phyloP scores from a whole-genome alignment of 345 rosid genomes.

The Rhizophora apiculata region DNA sequence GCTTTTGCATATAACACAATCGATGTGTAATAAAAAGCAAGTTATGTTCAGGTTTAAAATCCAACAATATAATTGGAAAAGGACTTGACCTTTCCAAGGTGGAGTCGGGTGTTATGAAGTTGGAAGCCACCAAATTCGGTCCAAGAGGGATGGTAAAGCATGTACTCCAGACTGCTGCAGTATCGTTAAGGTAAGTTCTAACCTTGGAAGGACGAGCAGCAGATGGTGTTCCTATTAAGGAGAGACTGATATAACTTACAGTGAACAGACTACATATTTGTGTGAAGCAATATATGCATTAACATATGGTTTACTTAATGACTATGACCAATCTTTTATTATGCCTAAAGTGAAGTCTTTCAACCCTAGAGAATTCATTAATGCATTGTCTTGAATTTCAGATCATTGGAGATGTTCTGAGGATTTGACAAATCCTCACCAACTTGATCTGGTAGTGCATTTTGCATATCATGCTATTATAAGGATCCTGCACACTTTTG shows the following conservation, averaged over 20 bases:
- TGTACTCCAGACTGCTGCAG: slow-evolving; percentile 94
- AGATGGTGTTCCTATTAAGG: slow-evolving; percentile 31
- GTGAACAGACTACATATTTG: not conserved
- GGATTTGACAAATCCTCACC: slow-evolving; percentile 94
- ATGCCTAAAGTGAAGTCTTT: not conserved
- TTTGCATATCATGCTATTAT: not conserved
- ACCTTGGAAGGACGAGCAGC: slow-evolving; percentile 79
- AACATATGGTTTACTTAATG: too few species aligned
- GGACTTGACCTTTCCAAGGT: slow-evolving; percentile 94
- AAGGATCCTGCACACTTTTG: not conserved
- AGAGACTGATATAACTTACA: slow-evolving; percentile 9
- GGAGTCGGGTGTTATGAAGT: slow-evolving; percentile 96
- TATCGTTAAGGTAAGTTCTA: slow-evolving; percentile 67
- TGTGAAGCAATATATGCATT: too few species aligned
- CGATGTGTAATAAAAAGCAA: too few species aligned
- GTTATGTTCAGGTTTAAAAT: not conserved
- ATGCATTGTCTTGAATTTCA: slow-evolving; percentile 25
- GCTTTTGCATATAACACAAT: not conserved
- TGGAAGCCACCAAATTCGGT: slow-evolving; percentile 89
- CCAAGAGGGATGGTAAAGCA: slow-evolving; percentile 92
- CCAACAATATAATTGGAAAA: not conserved
- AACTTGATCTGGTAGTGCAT: slow-evolving; percentile 74
- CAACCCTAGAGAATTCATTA: not conserved
- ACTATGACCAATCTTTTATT: too few species aligned
- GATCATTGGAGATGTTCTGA: slow-evolving; percentile 92